A percentile compares a stretch with the other conserved stretches of the same genome.
These are phyloP conservation scores for Starmerella etchellsii DNA, from an alignment of 805 yeast species.

Conservation along the genomic window DNA sequence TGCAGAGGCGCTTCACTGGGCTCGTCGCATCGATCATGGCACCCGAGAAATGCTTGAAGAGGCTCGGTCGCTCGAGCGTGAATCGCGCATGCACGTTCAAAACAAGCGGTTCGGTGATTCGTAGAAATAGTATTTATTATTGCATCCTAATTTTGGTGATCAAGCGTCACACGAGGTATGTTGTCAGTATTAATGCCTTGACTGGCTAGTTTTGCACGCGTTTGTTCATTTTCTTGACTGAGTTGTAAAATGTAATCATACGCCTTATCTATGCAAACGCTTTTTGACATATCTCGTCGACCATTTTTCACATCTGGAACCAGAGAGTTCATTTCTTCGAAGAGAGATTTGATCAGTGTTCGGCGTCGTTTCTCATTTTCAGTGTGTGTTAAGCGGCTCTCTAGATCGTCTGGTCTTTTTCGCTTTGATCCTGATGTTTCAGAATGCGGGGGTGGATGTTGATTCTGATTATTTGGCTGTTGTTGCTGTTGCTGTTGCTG, in stretches of 20 bases:
- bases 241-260: slow-evolving; percentile 21
- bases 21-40: slow-evolving; percentile 51
- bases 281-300: slow-evolving; percentile 20
- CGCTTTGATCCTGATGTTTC: background rate
- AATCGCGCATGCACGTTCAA: slow-evolving; percentile 32
- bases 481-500: too few species aligned
- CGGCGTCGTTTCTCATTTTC: slow-evolving; percentile 32
- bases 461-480: too few species aligned
- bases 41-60: slow-evolving; percentile 46
- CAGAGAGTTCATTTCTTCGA: slow-evolving; percentile 28
- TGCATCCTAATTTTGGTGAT: too few species aligned
- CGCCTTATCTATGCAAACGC: slow-evolving; percentile 21
- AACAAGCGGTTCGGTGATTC: too few species aligned
- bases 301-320: slow-evolving; percentile 24
- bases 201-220: slow-evolving; percentile 19
- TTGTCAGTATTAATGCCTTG: slow-evolving; percentile 16
- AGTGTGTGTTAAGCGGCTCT: slow-evolving; percentile 28
- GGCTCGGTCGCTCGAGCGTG: slow-evolving; percentile 70
- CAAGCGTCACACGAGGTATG: slow-evolving; percentile 7
- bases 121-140: too few species aligned
- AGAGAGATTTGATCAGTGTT: slow-evolving; percentile 29
- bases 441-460: too few species aligned
- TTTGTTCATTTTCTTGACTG: slow-evolving; percentile 20
- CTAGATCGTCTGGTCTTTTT: background rate
- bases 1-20: slow-evolving; percentile 58